These are phyloP conservation scores for Colletotrichum filicis DNA, from an alignment of 2,329 filamentous ascomycete genomes.

Conservation along the genomic window DNA sequence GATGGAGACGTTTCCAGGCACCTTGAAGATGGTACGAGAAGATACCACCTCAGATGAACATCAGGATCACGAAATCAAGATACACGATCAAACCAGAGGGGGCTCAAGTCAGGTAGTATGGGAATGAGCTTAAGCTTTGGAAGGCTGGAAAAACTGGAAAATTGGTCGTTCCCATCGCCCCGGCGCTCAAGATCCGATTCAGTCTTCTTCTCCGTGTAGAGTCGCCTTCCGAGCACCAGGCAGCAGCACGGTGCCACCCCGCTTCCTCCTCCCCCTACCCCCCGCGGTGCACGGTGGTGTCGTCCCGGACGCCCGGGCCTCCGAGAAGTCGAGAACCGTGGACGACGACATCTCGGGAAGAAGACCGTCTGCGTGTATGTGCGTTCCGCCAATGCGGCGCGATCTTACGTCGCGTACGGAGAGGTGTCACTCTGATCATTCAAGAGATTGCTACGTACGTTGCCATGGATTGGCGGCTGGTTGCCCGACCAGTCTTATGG, in stretches of 20 bases:
- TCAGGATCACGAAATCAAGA: too few relatives aligned
- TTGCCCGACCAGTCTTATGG: background rate
- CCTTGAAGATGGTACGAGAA: too few relatives aligned
- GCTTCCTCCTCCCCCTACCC: too few relatives aligned
- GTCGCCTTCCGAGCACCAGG: constrained; percentile 25
- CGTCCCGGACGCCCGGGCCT: background rate
- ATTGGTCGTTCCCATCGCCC: too few relatives aligned
- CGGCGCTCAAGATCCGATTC: background rate
- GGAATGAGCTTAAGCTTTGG: too few relatives aligned
- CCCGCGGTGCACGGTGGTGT: background rate
- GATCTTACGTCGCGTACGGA: background rate
- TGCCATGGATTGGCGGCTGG: background rate
- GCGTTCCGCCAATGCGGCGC: background rate
- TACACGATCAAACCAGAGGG: too few relatives aligned
- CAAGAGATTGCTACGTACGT: background rate
- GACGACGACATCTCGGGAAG: background rate
- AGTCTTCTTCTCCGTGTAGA: background rate
- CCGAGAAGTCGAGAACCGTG: background rate
- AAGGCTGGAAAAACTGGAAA: too few relatives aligned
- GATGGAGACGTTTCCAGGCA: too few relatives aligned
- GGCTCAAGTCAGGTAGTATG: too few relatives aligned
- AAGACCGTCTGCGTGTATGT: background rate
- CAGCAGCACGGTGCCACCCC: too few relatives aligned
- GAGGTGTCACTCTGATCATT: too few relatives aligned
- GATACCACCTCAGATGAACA: too few relatives aligned